Conservation (phyloP, 208 protist species). For the Trypanosoma theileri region DNA sequence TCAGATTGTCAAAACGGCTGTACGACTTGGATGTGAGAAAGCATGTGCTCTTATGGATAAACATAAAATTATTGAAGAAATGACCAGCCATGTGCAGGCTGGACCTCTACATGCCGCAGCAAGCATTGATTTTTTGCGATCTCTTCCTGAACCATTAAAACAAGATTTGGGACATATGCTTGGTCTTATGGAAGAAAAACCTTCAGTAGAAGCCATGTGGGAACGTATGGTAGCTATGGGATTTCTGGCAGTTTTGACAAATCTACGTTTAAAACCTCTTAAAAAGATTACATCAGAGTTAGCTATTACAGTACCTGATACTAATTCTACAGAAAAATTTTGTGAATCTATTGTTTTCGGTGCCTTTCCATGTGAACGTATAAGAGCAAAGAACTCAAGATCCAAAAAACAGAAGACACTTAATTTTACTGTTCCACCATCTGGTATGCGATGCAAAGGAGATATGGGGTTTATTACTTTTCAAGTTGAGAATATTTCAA, state of each 20-base stretch:
- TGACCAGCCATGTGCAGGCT: constrained; percentile 76
- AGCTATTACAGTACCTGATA: constrained; percentile 64
- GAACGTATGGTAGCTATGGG: constrained; percentile 91
- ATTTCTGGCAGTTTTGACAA: constrained; percentile 84
- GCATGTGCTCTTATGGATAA: constrained; percentile 87
- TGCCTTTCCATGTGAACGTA: constrained; percentile 82
- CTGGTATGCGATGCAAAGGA: constrained; percentile 72
- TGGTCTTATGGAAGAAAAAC: constrained; percentile 73
- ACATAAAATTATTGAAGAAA: constrained; percentile 89
- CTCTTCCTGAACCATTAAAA: constrained; percentile 76
- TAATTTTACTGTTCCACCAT: constrained; percentile 74
- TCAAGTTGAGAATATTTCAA: constrained; percentile 86
- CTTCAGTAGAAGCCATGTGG: constrained; percentile 86
- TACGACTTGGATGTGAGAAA: constrained; percentile 85
- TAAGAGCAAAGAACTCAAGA: constrained; percentile 69
- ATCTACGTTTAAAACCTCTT: constrained; percentile 85
- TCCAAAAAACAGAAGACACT: constrained; percentile 77
- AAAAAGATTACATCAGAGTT: constrained; percentile 87
- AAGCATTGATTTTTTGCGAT: constrained; percentile 85
- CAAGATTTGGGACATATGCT: constrained; percentile 71
- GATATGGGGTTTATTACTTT: constrained; percentile 93
- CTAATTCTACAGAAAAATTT: constrained; percentile 88
- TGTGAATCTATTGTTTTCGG: constrained; percentile 88
- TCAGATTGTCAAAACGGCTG: constrained; percentile 85
- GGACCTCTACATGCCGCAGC: constrained; percentile 70